Evolutionary conservation across 495 filamentous ascomycete species (phyloP).

Genomic region (Aspergillus heteromorphus): DNA sequence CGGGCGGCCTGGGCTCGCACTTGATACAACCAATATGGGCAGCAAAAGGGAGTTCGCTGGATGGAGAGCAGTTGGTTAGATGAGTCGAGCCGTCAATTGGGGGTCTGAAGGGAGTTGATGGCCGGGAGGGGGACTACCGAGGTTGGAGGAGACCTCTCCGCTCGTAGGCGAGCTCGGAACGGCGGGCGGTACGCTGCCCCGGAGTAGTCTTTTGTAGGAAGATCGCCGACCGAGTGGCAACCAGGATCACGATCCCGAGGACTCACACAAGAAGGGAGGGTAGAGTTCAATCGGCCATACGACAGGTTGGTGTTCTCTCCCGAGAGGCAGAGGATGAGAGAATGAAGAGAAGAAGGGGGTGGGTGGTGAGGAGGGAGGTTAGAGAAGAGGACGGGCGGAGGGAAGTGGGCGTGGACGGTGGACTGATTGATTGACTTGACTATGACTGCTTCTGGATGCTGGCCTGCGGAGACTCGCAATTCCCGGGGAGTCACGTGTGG

Average conservation of each 20-base stretch:
- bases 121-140: not conserved
- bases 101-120: not conserved
- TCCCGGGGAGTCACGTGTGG: slow-evolving; percentile 2
- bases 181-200: slow-evolving; percentile 1
- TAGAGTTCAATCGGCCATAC: not conserved
- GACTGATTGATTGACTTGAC: slow-evolving; percentile 1
- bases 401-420: not conserved
- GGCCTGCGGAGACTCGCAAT: slow-evolving; percentile 1
- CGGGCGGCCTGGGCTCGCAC: slow-evolving; percentile 22
- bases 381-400: not conserved
- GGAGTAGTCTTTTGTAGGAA: not conserved
- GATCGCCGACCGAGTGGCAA: no score
- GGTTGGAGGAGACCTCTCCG: not conserved
- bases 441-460: not conserved
- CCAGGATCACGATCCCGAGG: not conserved
- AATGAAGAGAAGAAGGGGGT: not conserved
- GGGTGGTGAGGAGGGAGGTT: no score
- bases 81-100: not conserved
- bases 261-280: not conserved
- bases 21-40: slow-evolving; percentile 3
- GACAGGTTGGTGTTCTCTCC: not conserved
- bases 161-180: not conserved
- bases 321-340: not conserved
- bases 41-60: not conserved
- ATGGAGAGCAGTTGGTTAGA: not conserved